Evolutionary conservation across 345 rosid genomes (phyloP).

Genomic region (Durio zibethinus): DNA sequence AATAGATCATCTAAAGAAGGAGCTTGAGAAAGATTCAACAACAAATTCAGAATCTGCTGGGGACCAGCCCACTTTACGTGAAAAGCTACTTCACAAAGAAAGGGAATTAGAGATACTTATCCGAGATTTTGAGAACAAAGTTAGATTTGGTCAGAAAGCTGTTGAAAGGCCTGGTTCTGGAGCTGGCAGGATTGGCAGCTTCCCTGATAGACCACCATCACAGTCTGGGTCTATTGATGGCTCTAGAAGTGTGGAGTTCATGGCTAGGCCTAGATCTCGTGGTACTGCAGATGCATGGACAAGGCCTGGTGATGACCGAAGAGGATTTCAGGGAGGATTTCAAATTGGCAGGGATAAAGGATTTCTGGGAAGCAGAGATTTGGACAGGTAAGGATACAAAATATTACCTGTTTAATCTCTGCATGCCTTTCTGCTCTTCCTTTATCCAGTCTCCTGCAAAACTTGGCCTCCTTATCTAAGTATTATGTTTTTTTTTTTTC

Average conservation of each 20-base stretch:
- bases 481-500: no score
- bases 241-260: conserved; percentile 58
- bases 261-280: conserved; percentile 78
- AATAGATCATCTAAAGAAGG: conserved; percentile 49
- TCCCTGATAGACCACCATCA: conserved; percentile 80
- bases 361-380: conserved; percentile 63
- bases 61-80: conserved; percentile 33
- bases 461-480: not conserved
- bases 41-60: conserved; percentile 30
- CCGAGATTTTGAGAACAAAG: conserved; percentile 72
- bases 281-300: conserved; percentile 68
- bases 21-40: conserved; percentile 40
- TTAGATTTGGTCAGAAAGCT: conserved; percentile 73
- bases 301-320: conserved; percentile 67
- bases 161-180: conserved; percentile 77
- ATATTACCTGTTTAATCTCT: conserved; percentile 2
- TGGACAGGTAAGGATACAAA: conserved; percentile 54
- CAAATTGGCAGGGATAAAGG: conserved; percentile 85
- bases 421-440: not conserved
- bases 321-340: conserved; percentile 36
- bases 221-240: conserved; percentile 73
- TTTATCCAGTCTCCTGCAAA: not conserved
- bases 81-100: conserved; percentile 54
- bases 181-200: conserved; percentile 56
- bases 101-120: conserved; percentile 56